Percentiles rank a stretch among this genome's conserved stretches.
These are phyloP conservation scores for Musa beccarii DNA, from an alignment of 176 grass and related monocot species.

Conservation along the genomic window DNA sequence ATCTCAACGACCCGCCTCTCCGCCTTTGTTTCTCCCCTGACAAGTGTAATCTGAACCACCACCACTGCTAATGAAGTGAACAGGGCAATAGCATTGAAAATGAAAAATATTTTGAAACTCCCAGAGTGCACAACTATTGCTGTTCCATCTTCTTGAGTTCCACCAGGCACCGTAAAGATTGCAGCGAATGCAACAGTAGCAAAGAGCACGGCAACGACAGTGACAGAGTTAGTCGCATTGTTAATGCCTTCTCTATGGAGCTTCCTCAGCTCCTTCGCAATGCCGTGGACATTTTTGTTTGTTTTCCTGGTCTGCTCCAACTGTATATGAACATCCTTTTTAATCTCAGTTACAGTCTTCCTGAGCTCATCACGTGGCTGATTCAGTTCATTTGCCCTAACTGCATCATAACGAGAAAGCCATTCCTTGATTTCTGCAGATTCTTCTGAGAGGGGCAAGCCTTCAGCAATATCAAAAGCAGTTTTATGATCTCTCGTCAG, in stretches of 20 bases:
- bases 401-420: conserved; percentile 6
- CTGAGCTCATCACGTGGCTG: conserved; percentile 14
- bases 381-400: conserved; percentile 12
- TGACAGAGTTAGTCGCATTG: conserved; percentile 11
- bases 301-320: conserved; percentile 13
- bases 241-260: conserved; percentile 16
- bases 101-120: conserved; percentile 5
- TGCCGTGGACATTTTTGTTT: conserved; percentile 13
- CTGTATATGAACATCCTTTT: conserved; percentile 13
- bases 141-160: background rate
- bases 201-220: conserved; percentile 10
- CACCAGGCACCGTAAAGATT: conserved; percentile 13
- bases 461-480: conserved; percentile 13
- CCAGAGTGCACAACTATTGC: background rate
- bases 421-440: conserved; percentile 16
- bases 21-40: conserved; percentile 11
- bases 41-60: conserved; percentile 16
- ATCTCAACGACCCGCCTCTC: conserved; percentile 10
- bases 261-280: conserved; percentile 11
- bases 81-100: conserved; percentile 12
- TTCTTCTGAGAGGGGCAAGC: conserved; percentile 12
- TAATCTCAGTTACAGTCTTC: conserved; percentile 18
- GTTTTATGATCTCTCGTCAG: conserved; percentile 17
- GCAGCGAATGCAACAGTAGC: conserved; percentile 6
- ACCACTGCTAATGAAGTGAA: conserved; percentile 14